Base-by-base conservation (phyloP, 768 basidiomycete species). In the Tylopilus vinaceipallidus region DNA sequence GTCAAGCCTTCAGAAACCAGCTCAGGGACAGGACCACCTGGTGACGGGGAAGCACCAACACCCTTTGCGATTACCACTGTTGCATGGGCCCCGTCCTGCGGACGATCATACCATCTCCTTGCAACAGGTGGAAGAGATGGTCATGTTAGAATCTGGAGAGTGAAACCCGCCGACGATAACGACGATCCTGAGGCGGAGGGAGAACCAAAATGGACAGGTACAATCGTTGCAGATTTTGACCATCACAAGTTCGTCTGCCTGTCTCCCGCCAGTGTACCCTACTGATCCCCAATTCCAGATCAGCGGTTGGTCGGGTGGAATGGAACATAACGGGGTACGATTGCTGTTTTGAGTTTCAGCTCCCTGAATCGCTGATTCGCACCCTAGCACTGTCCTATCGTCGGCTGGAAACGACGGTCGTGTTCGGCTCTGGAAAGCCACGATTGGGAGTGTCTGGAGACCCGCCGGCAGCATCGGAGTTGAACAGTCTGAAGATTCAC, bases 1-100 rank as follows among this genome's bases (percentile, higher is more conserved):
- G 37, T 26, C 23, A 56, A 56, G 24, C 39, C 41, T 19, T 49
- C 45, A 17, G 74, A 70, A 35, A 33, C 58, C 9, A 53, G 54
- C 17, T 50, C 45, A 8, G 53, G 59, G 37, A 45, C 57, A 17
- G 59, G 54, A 19, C 52, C 54, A 23, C 56, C 64, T 17, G 52
- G 55, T 26, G 72, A 72, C 27, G 54, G 69, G 24, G 71, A 73
- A 45, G 65, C 37, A 48, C 69, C 75, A 10, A 67, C 75, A 13
- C 72, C 78, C 3, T 82, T 74, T 34, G 81, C 95, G 2, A 80
- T 95, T 42, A 89, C 88, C 0, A 84, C 86, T 26, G 80, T 98
- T 30, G 76, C 93, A 14, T 99, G 95, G 95, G 93, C 95, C 0
- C 91, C 97, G 0, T 87, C 87, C 0, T 95, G 92, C 52, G 97